These are phyloP conservation scores for Cytospora paraplurivora DNA, from an alignment of 2,329 filamentous ascomycete species.

Conservation along the genomic window DNA sequence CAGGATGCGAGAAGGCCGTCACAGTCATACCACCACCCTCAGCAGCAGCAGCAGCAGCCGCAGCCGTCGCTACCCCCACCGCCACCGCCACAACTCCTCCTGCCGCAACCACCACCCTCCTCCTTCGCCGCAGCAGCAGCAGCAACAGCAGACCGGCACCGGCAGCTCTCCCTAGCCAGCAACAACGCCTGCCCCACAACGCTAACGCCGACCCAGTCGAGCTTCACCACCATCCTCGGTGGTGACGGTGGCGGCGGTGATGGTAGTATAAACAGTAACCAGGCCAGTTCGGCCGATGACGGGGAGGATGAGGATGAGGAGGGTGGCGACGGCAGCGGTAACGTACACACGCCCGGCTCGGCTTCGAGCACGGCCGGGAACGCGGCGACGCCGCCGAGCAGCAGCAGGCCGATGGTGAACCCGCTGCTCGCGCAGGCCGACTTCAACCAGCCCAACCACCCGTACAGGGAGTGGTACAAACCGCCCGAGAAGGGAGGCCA, in stretches of 20 bases:
- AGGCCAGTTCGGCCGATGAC: slow-evolving; percentile 19
- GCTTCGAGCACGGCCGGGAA: slow-evolving; percentile 27
- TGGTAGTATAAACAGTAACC: slow-evolving; percentile 13
- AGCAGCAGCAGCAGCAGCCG: slow-evolving; percentile 15
- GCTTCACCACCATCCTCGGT: slow-evolving; percentile 1
- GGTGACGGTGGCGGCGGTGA: background rate
- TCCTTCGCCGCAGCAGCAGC: slow-evolving; percentile 30
- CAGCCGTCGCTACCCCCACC: slow-evolving; percentile 14
- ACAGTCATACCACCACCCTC: slow-evolving; percentile 14
- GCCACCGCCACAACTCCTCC: background rate
- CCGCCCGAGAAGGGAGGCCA: slow-evolving; percentile 57
- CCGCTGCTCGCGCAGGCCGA: slow-evolving; percentile 70
- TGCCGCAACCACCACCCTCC: slow-evolving; percentile 29
- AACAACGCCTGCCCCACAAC: background rate
- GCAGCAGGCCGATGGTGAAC: slow-evolving; percentile 56
- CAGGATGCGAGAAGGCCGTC: slow-evolving; percentile 8
- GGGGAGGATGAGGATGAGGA: too few species aligned
- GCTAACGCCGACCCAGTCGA: slow-evolving; percentile 4
- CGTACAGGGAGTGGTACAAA: slow-evolving; percentile 80
- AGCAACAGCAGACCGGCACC: slow-evolving; percentile 28
- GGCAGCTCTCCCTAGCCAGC: slow-evolving; percentile 22
- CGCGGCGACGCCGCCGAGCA: slow-evolving; percentile 34
- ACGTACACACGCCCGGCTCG: slow-evolving; percentile 22
- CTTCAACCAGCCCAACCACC: slow-evolving; percentile 76
- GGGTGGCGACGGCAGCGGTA: background rate